Percentiles rank a stretch among this genome's conserved stretches.
phyloP scores from a whole-genome alignment of 2,329 filamentous ascomycete species.

The Fusarium euwallaceae region DNA sequence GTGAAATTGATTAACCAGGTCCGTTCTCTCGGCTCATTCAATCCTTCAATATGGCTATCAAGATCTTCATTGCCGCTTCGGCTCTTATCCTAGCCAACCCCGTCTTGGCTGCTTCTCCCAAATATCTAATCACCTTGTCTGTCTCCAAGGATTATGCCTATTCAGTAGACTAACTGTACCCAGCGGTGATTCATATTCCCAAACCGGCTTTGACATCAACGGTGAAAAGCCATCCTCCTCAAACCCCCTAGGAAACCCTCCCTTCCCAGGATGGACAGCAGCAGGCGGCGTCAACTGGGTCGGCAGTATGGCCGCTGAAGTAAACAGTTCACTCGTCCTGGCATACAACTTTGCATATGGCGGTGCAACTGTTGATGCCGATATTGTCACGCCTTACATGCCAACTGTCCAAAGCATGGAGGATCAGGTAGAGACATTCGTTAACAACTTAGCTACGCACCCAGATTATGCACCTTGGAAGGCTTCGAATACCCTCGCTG shows the following conservation, averaged over 20 bases:
- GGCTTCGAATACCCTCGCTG: constrained; percentile 57
- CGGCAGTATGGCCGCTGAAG: constrained; percentile 60
- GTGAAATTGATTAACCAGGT: neutral
- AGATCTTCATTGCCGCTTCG: constrained; percentile 6
- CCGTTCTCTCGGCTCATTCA: neutral
- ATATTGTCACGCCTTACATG: constrained; percentile 65
- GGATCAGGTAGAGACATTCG: constrained; percentile 48
- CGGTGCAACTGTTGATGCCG: constrained; percentile 66
- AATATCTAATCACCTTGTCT: constrained; percentile 42
- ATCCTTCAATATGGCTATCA: constrained; percentile 8
- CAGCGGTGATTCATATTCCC: constrained; percentile 52
- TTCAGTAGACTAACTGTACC: neutral
- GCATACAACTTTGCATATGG: constrained; percentile 68
- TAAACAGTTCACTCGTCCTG: constrained; percentile 59
- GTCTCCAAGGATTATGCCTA: neutral
- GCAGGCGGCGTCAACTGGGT: constrained; percentile 66
- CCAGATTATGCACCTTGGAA: constrained; percentile 57
- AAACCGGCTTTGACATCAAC: constrained; percentile 65
- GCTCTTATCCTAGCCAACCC: neutral
- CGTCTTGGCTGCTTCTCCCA: constrained; percentile 8
- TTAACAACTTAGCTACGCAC: constrained; percentile 46
- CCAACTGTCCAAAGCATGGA: constrained; percentile 56
- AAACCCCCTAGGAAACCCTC: constrained; percentile 74
- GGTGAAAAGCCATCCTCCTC: constrained; percentile 63
- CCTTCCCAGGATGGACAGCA: constrained; percentile 64